These are phyloP conservation scores for Trichoderma atrobrunneum DNA, from an alignment of 2,329 filamentous ascomycete species.

Conservation along the genomic window DNA sequence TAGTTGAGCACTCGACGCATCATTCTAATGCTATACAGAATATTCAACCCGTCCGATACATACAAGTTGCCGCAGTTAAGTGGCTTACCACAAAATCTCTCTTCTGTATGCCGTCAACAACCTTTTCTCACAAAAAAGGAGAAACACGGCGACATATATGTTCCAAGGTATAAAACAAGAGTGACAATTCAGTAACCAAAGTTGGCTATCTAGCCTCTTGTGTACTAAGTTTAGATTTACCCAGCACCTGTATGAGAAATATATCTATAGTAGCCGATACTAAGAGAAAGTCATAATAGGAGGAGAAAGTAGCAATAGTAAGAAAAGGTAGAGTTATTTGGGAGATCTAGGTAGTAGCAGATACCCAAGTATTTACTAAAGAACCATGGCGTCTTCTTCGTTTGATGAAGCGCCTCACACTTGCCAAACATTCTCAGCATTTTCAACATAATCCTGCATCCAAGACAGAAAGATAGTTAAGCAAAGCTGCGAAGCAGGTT, in stretches of 20 bases:
- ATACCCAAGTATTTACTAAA: no score
- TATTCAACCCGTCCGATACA: background rate
- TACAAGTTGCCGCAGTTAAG: background rate
- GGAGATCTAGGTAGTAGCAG: no score
- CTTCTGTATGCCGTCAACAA: background rate
- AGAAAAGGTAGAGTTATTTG: background rate
- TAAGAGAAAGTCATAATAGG: background rate
- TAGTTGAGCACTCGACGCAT: background rate
- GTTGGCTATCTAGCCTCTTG: background rate
- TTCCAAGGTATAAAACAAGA: background rate
- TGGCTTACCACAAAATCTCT: background rate
- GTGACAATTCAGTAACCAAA: background rate
- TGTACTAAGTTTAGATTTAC: background rate
- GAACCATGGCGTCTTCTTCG: no score
- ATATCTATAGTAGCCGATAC: background rate
- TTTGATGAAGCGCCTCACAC: background rate
- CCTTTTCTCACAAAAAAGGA: background rate
- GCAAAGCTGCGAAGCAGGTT: background rate
- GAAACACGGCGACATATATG: background rate
- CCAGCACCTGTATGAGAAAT: background rate
- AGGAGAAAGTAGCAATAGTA: background rate
- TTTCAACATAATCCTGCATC: background rate
- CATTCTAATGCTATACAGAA: background rate
- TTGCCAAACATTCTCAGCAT: background rate
- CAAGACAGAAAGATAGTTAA: background rate